Evolutionary conservation across 2,329 filamentous ascomycete species (phyloP).

Genomic region (Hypoxylon sp.): DNA sequence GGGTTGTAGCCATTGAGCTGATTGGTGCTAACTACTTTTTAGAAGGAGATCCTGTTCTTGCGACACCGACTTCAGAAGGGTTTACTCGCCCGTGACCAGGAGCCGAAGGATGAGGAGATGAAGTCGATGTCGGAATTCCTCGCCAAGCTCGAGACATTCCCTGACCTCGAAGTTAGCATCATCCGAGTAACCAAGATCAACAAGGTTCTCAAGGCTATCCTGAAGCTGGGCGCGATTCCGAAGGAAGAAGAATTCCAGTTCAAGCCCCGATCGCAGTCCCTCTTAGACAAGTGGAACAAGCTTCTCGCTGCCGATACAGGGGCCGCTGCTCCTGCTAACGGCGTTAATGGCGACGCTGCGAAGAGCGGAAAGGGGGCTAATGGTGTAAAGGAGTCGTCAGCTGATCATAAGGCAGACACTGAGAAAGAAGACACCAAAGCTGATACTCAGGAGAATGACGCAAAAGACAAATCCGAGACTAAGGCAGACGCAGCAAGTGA

Average conservation of each 20-base stretch:
- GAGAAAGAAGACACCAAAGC: constrained; percentile 54
- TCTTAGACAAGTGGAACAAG: constrained; percentile 92
- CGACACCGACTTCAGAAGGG: constrained; percentile 96
- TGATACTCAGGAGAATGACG: constrained; percentile 57
- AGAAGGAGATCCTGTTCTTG: constrained; percentile 89
- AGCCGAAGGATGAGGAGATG: constrained; percentile 91
- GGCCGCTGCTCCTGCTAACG: constrained; percentile 60
- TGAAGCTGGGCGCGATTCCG: constrained; percentile 88
- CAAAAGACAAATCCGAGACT: constrained; percentile 57
- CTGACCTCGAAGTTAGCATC: constrained; percentile 88
- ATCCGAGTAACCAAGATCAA: constrained; percentile 96
- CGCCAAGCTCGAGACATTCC: constrained; percentile 82
- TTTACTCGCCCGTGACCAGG: constrained; percentile 85
- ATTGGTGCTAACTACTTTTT: constrained; percentile 55
- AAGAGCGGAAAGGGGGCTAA: constrained; percentile 56
- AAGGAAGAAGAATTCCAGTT: constrained; percentile 91
- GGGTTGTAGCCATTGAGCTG: background rate
- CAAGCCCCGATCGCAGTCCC: constrained; percentile 82
- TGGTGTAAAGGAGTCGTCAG: constrained; percentile 50
- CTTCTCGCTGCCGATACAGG: constrained; percentile 75
- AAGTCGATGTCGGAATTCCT: constrained; percentile 82
- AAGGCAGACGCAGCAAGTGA: constrained; percentile 48
- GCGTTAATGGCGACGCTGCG: constrained; percentile 61
- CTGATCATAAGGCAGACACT: constrained; percentile 49
- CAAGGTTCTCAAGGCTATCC: constrained; percentile 95